phyloP scores from a whole-genome alignment of 768 basidiomycete genomes.

The Exsudoporus frostii region DNA sequence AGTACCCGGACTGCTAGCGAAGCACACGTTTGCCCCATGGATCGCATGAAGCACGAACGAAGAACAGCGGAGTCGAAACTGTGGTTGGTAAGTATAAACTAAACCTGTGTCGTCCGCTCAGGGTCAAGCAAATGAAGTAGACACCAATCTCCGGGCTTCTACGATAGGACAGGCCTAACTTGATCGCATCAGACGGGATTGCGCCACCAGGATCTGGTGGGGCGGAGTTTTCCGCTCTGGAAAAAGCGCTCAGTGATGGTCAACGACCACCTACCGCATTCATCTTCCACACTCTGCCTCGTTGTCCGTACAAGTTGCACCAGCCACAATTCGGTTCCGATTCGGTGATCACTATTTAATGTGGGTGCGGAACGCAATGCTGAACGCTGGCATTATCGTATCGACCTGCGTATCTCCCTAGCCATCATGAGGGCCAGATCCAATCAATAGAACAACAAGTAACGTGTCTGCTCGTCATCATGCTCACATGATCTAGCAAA shows the following conservation, averaged over 20 bases:
- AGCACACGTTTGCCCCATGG: not conserved
- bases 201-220: not conserved
- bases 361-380: not conserved
- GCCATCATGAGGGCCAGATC: not conserved
- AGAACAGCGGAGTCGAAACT: not conserved
- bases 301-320: not conserved
- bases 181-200: slow-evolving; percentile 1
- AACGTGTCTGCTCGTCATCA: not conserved
- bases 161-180: not conserved
- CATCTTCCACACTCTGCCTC: not conserved
- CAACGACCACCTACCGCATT: not conserved
- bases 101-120: not conserved
- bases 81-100: not conserved
- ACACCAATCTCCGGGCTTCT: not conserved
- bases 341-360: not conserved
- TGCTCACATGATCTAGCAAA: not conserved
- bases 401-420: not conserved
- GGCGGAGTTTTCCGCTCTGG: not conserved
- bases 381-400: not conserved
- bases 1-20: not conserved
- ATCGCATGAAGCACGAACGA: not conserved
- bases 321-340: not conserved
- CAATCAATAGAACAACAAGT: not conserved
- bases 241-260: not conserved
- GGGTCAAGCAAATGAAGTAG: not conserved